Evolutionary conservation across 2,329 filamentous ascomycete genomes (phyloP).

Genomic region (Pseudogymnoascus sp.): DNA sequence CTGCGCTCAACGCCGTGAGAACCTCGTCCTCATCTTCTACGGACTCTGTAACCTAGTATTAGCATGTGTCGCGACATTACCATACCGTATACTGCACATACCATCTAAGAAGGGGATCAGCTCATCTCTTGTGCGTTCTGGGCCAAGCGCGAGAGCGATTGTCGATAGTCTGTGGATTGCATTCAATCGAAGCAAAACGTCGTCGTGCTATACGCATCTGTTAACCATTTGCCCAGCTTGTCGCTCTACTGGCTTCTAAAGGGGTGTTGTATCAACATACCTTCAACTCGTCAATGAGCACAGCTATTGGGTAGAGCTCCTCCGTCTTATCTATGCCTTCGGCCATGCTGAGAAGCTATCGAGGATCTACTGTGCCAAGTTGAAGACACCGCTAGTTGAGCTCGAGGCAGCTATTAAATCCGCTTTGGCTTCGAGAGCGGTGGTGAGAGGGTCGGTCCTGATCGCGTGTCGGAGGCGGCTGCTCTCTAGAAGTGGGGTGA

Average conservation of each 20-base stretch:
- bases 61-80: constrained; percentile 17
- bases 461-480: constrained; percentile 3
- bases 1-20: constrained; percentile 90
- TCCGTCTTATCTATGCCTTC: constrained; percentile 85
- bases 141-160: constrained; percentile 90
- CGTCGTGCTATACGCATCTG: constrained; percentile 68
- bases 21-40: constrained; percentile 99
- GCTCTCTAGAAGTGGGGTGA: constrained; percentile 6
- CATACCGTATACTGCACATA: constrained; percentile 42
- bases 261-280: constrained; percentile 42
- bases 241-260: constrained; percentile 11
- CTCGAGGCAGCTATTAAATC: constrained; percentile 3
- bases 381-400: constrained; percentile 7
- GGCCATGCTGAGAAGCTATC: constrained; percentile 58
- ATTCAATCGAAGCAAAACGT: constrained; percentile 95
- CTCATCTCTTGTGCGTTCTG: constrained; percentile 95
- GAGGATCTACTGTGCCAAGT: constrained; percentile 3
- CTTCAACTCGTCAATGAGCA: constrained; percentile 99
- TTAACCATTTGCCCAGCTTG: constrained; percentile 21
- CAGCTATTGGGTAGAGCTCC: constrained; percentile 99
- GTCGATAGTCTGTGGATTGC: constrained; percentile 97
- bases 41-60: constrained; percentile 60
- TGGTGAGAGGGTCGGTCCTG: constrained; percentile 6
- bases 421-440: constrained; percentile 1
- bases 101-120: constrained; percentile 98